A percentile compares a stretch with the other conserved stretches of the same genome.
Evolutionary conservation across 345 rosid species (phyloP).

Genomic region (Angophora floribunda): DNA sequence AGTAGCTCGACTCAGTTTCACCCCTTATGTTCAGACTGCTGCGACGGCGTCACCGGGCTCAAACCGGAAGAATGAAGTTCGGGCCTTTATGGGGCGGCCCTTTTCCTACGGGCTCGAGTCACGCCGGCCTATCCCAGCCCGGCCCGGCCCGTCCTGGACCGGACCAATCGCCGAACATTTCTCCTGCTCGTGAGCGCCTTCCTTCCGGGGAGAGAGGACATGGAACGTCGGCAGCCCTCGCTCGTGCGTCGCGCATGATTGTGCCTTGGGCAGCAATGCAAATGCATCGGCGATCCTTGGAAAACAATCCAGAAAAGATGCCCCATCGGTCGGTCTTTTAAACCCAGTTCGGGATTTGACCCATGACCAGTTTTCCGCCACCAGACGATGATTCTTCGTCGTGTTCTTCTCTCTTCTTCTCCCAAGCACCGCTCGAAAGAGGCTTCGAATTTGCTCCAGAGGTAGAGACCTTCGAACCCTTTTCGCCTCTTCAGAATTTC

Average conservation of each 20-base stretch:
- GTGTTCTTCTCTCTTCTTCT: slow-evolving; percentile 30
- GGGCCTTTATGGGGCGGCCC: too few relatives aligned
- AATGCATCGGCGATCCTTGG: background rate
- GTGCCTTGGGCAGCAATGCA: background rate
- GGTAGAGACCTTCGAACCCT: background rate
- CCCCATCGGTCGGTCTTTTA: background rate
- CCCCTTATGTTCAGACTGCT: background rate
- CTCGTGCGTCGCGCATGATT: background rate
- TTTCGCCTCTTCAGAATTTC: background rate
- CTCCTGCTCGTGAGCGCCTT: background rate
- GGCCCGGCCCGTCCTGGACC: background rate
- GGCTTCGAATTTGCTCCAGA: slow-evolving; percentile 1
- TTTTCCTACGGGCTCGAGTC: background rate
- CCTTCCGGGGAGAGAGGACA: background rate
- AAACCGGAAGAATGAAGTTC: background rate
- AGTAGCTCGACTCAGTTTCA: background rate
- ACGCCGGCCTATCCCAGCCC: background rate
- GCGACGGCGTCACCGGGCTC: background rate
- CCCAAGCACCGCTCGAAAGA: slow-evolving; percentile 20
- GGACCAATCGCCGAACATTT: background rate
- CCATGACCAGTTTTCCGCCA: background rate
- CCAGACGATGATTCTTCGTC: slow-evolving; percentile 23
- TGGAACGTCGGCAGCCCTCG: background rate
- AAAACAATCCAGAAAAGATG: background rate
- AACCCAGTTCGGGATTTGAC: background rate